Conservation (phyloP, 163 green algal species). For the Chlamydomonas reinhardtii region DNA sequence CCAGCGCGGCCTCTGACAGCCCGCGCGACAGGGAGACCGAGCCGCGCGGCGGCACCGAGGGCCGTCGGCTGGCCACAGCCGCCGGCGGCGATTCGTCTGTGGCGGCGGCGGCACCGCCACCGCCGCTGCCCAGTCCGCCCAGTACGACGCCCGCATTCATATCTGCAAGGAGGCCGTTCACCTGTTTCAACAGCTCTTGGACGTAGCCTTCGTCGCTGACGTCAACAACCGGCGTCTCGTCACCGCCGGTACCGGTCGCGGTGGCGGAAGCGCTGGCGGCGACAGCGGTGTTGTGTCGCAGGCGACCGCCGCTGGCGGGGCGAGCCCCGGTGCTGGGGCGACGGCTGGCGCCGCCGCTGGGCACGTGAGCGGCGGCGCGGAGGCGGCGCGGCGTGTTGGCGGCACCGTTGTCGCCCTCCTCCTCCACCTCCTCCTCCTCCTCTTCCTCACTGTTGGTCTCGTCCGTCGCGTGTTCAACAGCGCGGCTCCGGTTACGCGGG, state of each 20-base stretch:
- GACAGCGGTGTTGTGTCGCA: background rate
- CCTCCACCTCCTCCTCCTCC: background rate
- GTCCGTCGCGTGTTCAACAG: background rate
- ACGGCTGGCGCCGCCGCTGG: background rate
- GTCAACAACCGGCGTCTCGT: background rate
- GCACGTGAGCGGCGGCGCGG: no score
- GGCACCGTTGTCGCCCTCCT: background rate
- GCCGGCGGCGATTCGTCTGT: background rate
- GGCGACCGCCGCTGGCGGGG: no score
- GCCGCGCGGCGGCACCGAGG: no score
- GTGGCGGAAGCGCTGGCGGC: no score
- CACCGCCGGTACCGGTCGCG: background rate
- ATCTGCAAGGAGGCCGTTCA: constrained; percentile 6
- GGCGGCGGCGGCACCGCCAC: background rate
- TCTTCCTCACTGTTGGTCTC: background rate
- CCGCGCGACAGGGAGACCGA: background rate
- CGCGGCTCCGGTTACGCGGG: background rate
- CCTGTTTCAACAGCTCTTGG: background rate
- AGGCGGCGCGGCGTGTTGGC: no score
- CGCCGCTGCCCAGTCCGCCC: background rate
- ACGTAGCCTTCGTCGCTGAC: constrained; percentile 9
- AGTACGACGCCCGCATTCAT: background rate
- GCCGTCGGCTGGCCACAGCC: background rate
- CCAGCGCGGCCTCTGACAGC: constrained; percentile 5
- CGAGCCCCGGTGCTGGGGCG: no score